Evolutionary conservation across 345 rosid species (phyloP).

Genomic region (Gynandropsis gynandra): DNA sequence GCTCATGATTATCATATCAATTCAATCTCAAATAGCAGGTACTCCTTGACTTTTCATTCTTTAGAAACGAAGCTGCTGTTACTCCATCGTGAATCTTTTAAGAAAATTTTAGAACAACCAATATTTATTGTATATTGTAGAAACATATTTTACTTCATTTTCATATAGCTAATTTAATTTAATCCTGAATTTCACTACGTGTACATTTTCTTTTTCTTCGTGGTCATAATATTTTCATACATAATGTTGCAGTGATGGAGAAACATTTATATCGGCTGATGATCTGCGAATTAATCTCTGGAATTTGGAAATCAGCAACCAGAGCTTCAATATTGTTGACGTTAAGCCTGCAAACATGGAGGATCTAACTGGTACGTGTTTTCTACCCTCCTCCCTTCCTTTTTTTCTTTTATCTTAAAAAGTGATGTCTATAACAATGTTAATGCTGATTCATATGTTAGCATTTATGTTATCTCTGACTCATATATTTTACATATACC

Average conservation of each 20-base stretch:
- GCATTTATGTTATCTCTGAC: not conserved
- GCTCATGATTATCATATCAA: constrained; percentile 92
- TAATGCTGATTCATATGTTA: constrained; percentile 1
- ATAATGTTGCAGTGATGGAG: constrained; percentile 63
- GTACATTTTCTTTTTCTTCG: not conserved
- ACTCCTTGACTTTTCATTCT: constrained; percentile 14
- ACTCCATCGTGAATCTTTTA: too few species aligned
- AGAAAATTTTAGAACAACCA: not conserved
- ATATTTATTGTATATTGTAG: not conserved
- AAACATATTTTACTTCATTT: too few species aligned
- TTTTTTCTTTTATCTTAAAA: not conserved
- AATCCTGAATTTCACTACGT: constrained; percentile 13
- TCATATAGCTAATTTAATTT: constrained; percentile 3
- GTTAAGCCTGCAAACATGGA: constrained; percentile 99
- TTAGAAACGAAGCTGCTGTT: not conserved
- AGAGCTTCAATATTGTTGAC: constrained; percentile 95
- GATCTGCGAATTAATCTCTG: constrained; percentile 98
- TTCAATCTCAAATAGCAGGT: constrained; percentile 92
- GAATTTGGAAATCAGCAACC: constrained; percentile 98
- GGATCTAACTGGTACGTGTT: constrained; percentile 79
- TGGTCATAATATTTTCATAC: constrained; percentile 12
- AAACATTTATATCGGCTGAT: constrained; percentile 96
- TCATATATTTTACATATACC: too few species aligned
- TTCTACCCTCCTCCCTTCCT: not conserved
- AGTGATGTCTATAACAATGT: not conserved